These are phyloP conservation scores for Jatropha podagrica DNA, from an alignment of 441 rosid genomes.

Conservation along the genomic window DNA sequence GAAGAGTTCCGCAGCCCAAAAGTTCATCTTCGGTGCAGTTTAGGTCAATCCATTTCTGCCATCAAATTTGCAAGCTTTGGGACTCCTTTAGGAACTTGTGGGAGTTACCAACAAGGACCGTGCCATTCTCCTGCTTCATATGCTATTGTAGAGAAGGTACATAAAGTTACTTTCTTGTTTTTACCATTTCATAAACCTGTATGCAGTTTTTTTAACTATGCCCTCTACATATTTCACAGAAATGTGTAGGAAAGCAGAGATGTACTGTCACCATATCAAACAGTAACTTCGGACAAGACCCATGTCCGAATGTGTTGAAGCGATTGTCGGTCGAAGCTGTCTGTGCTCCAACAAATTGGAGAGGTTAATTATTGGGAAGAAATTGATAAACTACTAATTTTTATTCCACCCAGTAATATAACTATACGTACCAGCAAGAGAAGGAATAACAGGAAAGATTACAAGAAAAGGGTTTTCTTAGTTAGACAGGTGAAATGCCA, in stretches of 20 bases:
- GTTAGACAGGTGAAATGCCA: conserved; percentile 29
- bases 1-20: conserved; percentile 80
- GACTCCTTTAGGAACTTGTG: conserved; percentile 93
- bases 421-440: conserved; percentile 29
- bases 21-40: conserved; percentile 78
- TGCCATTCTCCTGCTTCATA: conserved; percentile 87
- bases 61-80: conserved; percentile 98
- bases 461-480: conserved; percentile 16
- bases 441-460: conserved; percentile 24
- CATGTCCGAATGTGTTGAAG: conserved; percentile 91
- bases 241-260: conserved; percentile 85
- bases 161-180: background rate
- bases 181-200: background rate
- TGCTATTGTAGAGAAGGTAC: conserved; percentile 76
- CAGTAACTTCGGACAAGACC: conserved; percentile 87
- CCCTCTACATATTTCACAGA: conserved; percentile 41
- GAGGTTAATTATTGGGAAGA: conserved; percentile 35
- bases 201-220: background rate
- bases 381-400: conserved; percentile 8
- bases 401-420: conserved; percentile 26
- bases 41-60: conserved; percentile 72
- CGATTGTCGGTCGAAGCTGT: conserved; percentile 89
- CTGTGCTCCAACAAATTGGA: conserved; percentile 62
- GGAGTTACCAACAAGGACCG: conserved; percentile 86
- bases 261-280: conserved; percentile 88